These are phyloP conservation scores for Euptelea pleiosperma DNA, from an alignment of 164 flowering plant genomes.

Conservation along the genomic window DNA sequence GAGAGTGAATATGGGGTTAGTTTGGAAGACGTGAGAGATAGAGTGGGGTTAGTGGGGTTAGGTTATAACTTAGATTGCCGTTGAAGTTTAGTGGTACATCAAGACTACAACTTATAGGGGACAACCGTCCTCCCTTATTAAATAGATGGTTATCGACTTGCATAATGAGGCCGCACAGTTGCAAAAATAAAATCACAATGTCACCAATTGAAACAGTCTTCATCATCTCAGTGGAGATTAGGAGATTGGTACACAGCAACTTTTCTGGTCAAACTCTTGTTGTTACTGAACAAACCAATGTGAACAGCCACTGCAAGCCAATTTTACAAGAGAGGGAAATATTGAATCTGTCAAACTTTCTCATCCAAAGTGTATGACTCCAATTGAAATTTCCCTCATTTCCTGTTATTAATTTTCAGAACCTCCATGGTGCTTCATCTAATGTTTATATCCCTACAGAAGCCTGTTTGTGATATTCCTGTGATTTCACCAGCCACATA, in stretches of 20 bases:
- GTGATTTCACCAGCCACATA: background rate
- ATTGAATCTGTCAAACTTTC: background rate
- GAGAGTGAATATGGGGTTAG: too few relatives aligned
- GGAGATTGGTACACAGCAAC: background rate
- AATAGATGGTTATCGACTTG: slow-evolving; percentile 10
- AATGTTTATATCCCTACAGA: too few relatives aligned
- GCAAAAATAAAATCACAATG: slow-evolving; percentile 2
- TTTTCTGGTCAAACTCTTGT: background rate
- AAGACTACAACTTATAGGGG: too few relatives aligned
- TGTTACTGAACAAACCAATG: background rate
- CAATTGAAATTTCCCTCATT: background rate
- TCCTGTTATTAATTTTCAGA: background rate
- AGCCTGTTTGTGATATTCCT: too few relatives aligned
- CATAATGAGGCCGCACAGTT: background rate
- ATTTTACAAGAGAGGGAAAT: background rate
- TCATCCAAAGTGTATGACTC: background rate
- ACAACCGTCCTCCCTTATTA: too few relatives aligned
- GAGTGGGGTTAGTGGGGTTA: too few relatives aligned
- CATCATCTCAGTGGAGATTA: slow-evolving; percentile 1
- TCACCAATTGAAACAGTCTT: background rate
- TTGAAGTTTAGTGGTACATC: too few relatives aligned
- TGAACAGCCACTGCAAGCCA: background rate
- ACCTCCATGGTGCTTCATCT: background rate
- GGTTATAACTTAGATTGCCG: too few relatives aligned
- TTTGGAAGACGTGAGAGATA: too few relatives aligned